Percentiles rank a stretch among this genome's conserved stretches.
These are phyloP conservation scores for Aspergillus ellipticus DNA, from an alignment of 495 filamentous ascomycete genomes.

Conservation along the genomic window DNA sequence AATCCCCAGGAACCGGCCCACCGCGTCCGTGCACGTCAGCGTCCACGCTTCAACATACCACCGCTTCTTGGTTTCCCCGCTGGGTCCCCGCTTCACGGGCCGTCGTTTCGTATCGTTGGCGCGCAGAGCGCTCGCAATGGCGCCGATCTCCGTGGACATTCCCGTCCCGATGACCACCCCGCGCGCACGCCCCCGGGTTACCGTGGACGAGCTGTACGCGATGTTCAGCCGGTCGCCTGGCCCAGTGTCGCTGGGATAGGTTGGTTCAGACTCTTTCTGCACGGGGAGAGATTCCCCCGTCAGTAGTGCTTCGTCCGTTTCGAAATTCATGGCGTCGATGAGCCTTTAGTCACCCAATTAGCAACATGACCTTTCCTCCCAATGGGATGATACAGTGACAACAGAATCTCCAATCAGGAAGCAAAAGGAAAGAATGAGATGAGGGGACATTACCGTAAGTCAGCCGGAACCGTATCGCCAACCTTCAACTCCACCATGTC, in stretches of 20 bases:
- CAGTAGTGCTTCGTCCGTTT: slow-evolving; percentile 69
- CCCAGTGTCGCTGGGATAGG: slow-evolving; percentile 48
- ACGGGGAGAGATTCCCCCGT: slow-evolving; percentile 77
- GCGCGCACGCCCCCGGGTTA: slow-evolving; percentile 65
- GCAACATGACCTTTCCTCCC: too few relatives aligned
- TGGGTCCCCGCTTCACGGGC: slow-evolving; percentile 52
- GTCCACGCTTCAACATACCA: slow-evolving; percentile 68
- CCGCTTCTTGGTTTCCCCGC: slow-evolving; percentile 57
- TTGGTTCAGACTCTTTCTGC: slow-evolving; percentile 50
- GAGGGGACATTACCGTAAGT: slow-evolving; percentile 43
- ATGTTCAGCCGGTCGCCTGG: slow-evolving; percentile 70
- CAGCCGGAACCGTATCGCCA: slow-evolving; percentile 79
- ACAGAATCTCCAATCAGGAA: too few relatives aligned
- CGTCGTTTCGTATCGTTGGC: slow-evolving; percentile 40
- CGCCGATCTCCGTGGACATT: slow-evolving; percentile 69
- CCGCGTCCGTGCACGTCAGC: slow-evolving; percentile 59
- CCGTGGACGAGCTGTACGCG: slow-evolving; percentile 66
- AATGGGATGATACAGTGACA: too few relatives aligned
- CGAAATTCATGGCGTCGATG: slow-evolving; percentile 66
- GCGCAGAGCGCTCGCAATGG: slow-evolving; percentile 62
- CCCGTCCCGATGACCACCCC: slow-evolving; percentile 70
- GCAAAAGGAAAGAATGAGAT: not conserved
- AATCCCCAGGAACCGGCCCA: slow-evolving; percentile 67
- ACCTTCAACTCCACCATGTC: slow-evolving; percentile 75
- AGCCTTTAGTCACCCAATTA: slow-evolving; percentile 45